Conservation (phyloP, 2,329 filamentous ascomycete species). For the Emericellopsis atlantica region DNA sequence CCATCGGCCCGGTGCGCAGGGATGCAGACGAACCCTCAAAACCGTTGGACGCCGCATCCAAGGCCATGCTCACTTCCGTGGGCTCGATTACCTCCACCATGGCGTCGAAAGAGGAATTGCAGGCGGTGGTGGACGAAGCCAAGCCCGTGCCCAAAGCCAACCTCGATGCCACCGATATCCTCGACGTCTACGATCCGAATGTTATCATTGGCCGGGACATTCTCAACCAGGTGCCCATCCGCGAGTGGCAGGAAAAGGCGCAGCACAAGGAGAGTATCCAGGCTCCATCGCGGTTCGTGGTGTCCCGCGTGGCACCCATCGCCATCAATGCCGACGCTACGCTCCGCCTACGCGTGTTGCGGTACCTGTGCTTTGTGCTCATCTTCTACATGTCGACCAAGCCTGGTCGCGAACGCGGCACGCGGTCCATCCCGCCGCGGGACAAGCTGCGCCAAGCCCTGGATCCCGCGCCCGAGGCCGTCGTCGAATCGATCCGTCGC, state of each 20-base stretch:
- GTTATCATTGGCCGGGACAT: conserved; percentile 55
- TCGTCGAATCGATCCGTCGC: conserved; percentile 54
- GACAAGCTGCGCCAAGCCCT: conserved; percentile 49
- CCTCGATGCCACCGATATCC: conserved; percentile 49
- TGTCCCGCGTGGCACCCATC: conserved; percentile 42
- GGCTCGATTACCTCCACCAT: conserved; percentile 49
- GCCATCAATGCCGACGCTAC: conserved; percentile 40
- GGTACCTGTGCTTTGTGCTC: conserved; percentile 46
- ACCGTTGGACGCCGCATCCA: conserved; percentile 36
- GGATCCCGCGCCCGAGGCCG: conserved; percentile 42
- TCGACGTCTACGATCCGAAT: conserved; percentile 60
- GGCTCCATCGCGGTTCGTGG: conserved; percentile 51
- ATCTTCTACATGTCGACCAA: conserved; percentile 36
- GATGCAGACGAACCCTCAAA: conserved; percentile 28
- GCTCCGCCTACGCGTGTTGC: conserved; percentile 41
- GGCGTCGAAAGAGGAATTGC: conserved; percentile 53
- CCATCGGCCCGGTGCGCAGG: conserved; percentile 37
- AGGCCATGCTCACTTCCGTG: conserved; percentile 52
- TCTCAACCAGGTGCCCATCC: conserved; percentile 54
- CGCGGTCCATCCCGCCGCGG: conserved; percentile 40
- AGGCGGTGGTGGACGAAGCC: conserved; percentile 49
- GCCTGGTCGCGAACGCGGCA: conserved; percentile 31
- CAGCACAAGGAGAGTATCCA: conserved; percentile 43
- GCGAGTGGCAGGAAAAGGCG: conserved; percentile 62
- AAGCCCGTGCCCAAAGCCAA: conserved; percentile 67